Conservation (phyloP, 148 eudicot genomes). For the Chenopodium berlandieri region DNA sequence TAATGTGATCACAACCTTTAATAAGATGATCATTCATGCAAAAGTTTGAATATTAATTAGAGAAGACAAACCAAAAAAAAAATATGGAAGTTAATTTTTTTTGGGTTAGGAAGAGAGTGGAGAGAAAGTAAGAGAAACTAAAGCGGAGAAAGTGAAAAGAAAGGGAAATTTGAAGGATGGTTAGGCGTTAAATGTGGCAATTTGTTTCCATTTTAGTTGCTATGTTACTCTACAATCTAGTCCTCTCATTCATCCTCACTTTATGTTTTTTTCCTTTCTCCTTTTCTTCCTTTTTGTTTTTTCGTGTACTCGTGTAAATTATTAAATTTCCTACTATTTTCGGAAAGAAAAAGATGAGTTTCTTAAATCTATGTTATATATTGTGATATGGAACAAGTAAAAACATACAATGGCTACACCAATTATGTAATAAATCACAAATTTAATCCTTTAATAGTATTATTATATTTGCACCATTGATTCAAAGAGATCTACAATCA, state of each 20-base stretch:
- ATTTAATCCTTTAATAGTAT: too few species aligned
- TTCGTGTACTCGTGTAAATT: background rate
- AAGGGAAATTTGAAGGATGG: slow-evolving; percentile 31
- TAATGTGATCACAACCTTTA: background rate
- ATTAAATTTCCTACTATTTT: background rate
- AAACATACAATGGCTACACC: too few species aligned
- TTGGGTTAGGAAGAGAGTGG: background rate
- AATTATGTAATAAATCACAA: too few species aligned
- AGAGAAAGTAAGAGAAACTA: background rate
- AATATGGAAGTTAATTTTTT: too few species aligned
- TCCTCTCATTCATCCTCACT: slow-evolving; percentile 14
- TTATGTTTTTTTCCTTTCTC: background rate
- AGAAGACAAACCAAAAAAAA: background rate
- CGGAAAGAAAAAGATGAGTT: background rate
- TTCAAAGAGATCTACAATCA: too few species aligned
- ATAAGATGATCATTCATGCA: background rate
- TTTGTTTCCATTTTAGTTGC: slow-evolving; percentile 26
- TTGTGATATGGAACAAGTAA: too few species aligned
- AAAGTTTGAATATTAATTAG: background rate
- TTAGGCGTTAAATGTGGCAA: slow-evolving; percentile 38
- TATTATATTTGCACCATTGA: too few species aligned
- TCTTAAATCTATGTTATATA: too few species aligned
- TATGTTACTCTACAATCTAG: slow-evolving; percentile 5
- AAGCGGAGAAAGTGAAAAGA: slow-evolving; percentile 3
- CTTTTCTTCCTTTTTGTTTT: background rate